phyloP scores from a whole-genome alignment of 2,329 filamentous ascomycete species.

The Alternaria postmessia region DNA sequence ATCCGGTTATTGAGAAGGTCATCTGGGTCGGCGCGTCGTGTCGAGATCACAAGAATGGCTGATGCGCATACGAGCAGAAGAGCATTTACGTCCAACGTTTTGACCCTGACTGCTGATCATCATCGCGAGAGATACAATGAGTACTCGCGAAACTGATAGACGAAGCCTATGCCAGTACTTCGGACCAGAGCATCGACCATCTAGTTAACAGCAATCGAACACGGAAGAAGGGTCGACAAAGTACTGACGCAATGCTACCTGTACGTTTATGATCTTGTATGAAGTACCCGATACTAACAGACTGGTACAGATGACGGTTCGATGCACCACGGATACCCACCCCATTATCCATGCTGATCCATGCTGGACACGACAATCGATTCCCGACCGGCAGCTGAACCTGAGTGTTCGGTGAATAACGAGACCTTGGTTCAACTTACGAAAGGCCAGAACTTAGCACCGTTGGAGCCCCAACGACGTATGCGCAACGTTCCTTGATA shows the following conservation, averaged over 20 bases:
- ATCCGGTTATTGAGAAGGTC: constrained; percentile 40
- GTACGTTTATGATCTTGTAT: neutral
- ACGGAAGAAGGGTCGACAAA: neutral
- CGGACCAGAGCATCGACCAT: neutral
- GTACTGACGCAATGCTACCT: neutral
- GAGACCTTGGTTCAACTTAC: neutral
- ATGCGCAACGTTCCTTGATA: neutral
- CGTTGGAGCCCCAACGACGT: neutral
- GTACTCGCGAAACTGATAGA: neutral
- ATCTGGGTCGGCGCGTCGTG: constrained; percentile 44
- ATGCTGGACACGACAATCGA: neutral
- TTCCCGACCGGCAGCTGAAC: neutral
- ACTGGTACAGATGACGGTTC: neutral
- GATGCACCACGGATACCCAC: no score
- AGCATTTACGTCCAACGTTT: neutral
- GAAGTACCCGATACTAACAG: neutral
- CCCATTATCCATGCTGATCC: neutral
- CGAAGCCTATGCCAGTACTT: neutral
- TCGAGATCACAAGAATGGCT: constrained; percentile 21
- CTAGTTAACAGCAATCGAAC: neutral
- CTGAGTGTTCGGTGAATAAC: neutral
- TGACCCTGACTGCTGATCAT: neutral
- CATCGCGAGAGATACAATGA: neutral
- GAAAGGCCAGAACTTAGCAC: neutral
- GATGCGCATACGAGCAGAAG: neutral